These are phyloP conservation scores for Vitis rotundifolia DNA, from an alignment of 164 flowering plant species.

Conservation along the genomic window DNA sequence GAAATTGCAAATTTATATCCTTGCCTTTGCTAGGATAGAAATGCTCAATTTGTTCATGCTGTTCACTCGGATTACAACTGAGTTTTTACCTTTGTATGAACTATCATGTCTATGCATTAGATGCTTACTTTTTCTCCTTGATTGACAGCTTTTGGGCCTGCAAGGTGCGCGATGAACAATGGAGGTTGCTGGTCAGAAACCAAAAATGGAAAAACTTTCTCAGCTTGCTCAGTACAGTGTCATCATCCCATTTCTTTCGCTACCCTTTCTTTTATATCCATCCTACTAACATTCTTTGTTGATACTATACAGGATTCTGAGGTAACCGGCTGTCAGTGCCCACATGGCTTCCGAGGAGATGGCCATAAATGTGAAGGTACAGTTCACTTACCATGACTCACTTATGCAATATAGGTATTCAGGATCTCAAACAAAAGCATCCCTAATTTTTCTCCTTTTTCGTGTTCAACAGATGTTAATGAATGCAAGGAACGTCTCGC, in stretches of 20 bases:
- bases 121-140: constrained; percentile 3
- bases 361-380: constrained; percentile 84
- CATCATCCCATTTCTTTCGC: constrained; percentile 12
- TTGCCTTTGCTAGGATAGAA: no score
- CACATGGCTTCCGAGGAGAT: constrained; percentile 77
- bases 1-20: no score
- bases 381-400: neutral
- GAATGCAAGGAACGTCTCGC: constrained; percentile 76
- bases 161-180: constrained; percentile 70
- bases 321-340: constrained; percentile 71
- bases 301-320: constrained; percentile 45
- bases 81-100: no score
- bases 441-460: neutral
- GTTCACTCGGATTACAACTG: no score
- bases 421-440: no score
- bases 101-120: neutral
- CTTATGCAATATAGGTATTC: no score
- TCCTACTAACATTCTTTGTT: constrained; percentile 1
- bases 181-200: constrained; percentile 96
- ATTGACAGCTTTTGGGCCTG: constrained; percentile 77
- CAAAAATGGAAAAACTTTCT: constrained; percentile 49
- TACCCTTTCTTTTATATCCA: neutral
- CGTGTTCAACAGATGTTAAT: constrained; percentile 54
- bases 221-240: constrained; percentile 88
- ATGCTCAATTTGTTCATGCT: no score